phyloP scores from a whole-genome alignment of 345 rosid genomes.

The Citropsis articulata region DNA sequence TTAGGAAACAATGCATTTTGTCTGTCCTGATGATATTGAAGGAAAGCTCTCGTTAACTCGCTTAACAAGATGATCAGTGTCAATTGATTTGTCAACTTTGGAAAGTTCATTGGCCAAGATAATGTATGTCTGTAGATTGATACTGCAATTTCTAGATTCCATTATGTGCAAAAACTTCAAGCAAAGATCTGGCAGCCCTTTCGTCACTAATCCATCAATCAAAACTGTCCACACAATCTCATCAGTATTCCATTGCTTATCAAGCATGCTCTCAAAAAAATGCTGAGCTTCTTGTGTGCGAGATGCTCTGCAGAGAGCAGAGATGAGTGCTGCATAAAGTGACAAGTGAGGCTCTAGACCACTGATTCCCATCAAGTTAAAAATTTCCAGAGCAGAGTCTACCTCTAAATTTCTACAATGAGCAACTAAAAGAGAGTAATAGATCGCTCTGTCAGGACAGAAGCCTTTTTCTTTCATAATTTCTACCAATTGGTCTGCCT shows the following conservation, averaged over 20 bases:
- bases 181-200: slow-evolving; percentile 42
- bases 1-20: background rate
- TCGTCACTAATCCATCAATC: slow-evolving; percentile 56
- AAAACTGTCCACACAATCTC: slow-evolving; percentile 65
- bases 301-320: slow-evolving; percentile 41
- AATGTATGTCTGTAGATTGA: slow-evolving; percentile 34
- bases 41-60: slow-evolving; percentile 2
- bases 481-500: slow-evolving; percentile 46
- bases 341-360: slow-evolving; percentile 31
- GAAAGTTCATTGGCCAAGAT: slow-evolving; percentile 46
- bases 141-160: slow-evolving; percentile 41
- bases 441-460: slow-evolving; percentile 37
- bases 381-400: slow-evolving; percentile 43
- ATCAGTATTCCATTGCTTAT: slow-evolving; percentile 41
- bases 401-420: slow-evolving; percentile 53
- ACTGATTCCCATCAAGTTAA: slow-evolving; percentile 23
- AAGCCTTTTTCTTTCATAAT: slow-evolving; percentile 48
- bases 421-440: slow-evolving; percentile 38
- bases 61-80: slow-evolving; percentile 22
- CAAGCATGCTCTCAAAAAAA: slow-evolving; percentile 42
- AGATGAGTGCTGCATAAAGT: slow-evolving; percentile 41
- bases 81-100: slow-evolving; percentile 32
- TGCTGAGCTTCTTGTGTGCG: slow-evolving; percentile 43
- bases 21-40: background rate
- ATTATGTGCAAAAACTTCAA: slow-evolving; percentile 48